Conservation (phyloP, 768 basidiomycete genomes). For the Suillus brevipes region DNA sequence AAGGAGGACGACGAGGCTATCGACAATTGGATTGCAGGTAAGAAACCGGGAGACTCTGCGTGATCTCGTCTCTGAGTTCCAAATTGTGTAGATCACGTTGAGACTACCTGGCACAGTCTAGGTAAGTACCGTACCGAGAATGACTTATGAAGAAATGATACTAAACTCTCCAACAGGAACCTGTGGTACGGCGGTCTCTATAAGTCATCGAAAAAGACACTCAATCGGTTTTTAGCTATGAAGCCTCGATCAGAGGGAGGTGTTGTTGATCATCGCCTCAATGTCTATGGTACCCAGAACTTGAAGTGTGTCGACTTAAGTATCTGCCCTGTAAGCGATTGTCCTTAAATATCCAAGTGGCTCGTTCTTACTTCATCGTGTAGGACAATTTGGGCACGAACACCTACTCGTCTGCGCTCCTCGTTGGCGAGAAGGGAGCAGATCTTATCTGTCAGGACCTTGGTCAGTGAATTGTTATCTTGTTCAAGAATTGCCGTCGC, state of each 20-base stretch:
- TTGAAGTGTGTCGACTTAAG: conserved; percentile 68
- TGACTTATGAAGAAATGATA: not conserved
- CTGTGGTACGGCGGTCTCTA: conserved; percentile 19
- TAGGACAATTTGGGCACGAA: conserved; percentile 72
- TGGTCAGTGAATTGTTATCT: conserved; percentile 38
- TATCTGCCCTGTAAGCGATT: conserved; percentile 63
- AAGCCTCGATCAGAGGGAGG: conserved; percentile 66
- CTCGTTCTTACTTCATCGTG: conserved; percentile 3
- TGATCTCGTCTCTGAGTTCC: conserved; percentile 2
- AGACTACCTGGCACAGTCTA: conserved; percentile 77
- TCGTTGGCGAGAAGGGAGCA: conserved; percentile 72
- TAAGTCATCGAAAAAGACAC: conserved; percentile 38
- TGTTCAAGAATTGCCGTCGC: not conserved
- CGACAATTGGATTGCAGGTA: conserved; percentile 62
- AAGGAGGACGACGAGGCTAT: conserved; percentile 71
- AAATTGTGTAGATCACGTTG: conserved; percentile 52
- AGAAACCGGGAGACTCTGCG: not conserved
- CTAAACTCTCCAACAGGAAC: not conserved
- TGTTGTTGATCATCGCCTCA: conserved; percentile 63
- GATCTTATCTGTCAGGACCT: conserved; percentile 61
- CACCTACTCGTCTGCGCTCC: conserved; percentile 69
- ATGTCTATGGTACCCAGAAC: conserved; percentile 65
- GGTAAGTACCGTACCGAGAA: conserved; percentile 34
- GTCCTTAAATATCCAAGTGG: not conserved
- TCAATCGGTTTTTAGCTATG: conserved; percentile 46